A percentile compares a stretch with the other conserved stretches of the same genome.
phyloP scores from a whole-genome alignment of 2,329 filamentous ascomycete species.

The Aschersonia sp. region DNA sequence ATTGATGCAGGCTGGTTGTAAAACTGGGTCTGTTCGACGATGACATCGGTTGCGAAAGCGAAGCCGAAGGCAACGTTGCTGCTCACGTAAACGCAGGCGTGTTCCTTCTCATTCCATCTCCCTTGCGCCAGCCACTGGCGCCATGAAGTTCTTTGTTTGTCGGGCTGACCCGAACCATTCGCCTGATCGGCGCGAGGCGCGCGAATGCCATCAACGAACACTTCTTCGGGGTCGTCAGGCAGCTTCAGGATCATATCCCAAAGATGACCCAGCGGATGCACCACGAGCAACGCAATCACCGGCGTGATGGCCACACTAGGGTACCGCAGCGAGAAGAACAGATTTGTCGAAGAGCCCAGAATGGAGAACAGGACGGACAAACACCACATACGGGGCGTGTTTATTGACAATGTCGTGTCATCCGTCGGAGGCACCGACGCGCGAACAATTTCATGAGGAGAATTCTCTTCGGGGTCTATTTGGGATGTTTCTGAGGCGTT shows the following conservation, averaged over 20 bases:
- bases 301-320: constrained; percentile 82
- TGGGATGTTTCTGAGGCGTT: constrained; percentile 14
- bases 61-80: constrained; percentile 85
- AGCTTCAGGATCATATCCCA: constrained; percentile 66
- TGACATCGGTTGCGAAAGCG: constrained; percentile 78
- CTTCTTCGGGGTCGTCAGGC: constrained; percentile 32
- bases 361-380: constrained; percentile 69
- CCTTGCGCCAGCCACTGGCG: constrained; percentile 69
- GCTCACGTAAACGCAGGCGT: constrained; percentile 78
- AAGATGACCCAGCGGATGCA: constrained; percentile 66
- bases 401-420: constrained; percentile 65
- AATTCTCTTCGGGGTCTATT: constrained; percentile 48
- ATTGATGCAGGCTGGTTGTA: constrained; percentile 71
- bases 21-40: constrained; percentile 80
- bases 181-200: constrained; percentile 7
- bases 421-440: constrained; percentile 67
- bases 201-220: constrained; percentile 34
- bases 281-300: constrained; percentile 72
- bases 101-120: constrained; percentile 77
- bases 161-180: constrained; percentile 4
- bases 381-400: constrained; percentile 77
- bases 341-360: constrained; percentile 67
- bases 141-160: constrained; percentile 22
- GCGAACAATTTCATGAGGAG: constrained; percentile 64
- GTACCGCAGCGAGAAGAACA: constrained; percentile 83